A percentile compares a stretch with the other conserved stretches of the same genome.
Conservation (phyloP, 768 basidiomycete genomes). For the Trametes cinnabarina region DNA sequence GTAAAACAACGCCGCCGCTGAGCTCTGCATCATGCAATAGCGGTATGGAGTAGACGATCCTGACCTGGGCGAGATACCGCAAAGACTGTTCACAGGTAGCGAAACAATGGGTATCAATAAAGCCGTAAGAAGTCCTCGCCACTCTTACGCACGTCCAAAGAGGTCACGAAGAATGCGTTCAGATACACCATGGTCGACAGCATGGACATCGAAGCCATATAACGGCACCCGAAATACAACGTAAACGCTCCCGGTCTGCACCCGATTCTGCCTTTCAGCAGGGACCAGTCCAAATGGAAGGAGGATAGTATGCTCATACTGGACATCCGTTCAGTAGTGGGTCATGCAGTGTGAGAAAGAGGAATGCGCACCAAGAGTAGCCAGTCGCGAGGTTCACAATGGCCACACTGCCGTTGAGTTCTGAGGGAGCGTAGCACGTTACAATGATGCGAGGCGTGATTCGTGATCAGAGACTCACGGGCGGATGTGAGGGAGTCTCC, state of each 20-base stretch:
- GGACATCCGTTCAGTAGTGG: too few species aligned
- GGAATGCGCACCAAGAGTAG: conserved; percentile 3
- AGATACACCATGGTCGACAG: neutral
- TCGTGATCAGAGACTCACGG: neutral
- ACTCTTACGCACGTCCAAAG: neutral
- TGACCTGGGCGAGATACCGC: neutral
- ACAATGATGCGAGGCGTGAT: neutral
- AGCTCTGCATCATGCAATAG: too few species aligned
- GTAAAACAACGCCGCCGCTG: neutral
- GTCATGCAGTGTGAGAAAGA: too few species aligned
- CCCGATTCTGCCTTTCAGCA: neutral
- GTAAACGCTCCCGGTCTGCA: conserved; percentile 5
- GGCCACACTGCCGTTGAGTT: neutral
- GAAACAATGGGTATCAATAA: neutral
- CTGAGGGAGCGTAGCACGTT: neutral
- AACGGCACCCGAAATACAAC: conserved; percentile 8
- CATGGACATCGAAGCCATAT: conserved; percentile 3
- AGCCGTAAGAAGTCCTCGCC: neutral
- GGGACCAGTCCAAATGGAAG: conserved; percentile 2
- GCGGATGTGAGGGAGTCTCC: neutral
- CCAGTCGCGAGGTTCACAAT: conserved; percentile 3
- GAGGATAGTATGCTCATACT: conserved; percentile 11
- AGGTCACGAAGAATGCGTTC: neutral
- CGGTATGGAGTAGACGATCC: neutral
- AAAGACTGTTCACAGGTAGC: neutral